Evolutionary conservation across 2,329 filamentous ascomycete genomes (phyloP), one percentile per base, ranked within the genome.

Genomic region (Trichoderma endophyticum): DNA sequence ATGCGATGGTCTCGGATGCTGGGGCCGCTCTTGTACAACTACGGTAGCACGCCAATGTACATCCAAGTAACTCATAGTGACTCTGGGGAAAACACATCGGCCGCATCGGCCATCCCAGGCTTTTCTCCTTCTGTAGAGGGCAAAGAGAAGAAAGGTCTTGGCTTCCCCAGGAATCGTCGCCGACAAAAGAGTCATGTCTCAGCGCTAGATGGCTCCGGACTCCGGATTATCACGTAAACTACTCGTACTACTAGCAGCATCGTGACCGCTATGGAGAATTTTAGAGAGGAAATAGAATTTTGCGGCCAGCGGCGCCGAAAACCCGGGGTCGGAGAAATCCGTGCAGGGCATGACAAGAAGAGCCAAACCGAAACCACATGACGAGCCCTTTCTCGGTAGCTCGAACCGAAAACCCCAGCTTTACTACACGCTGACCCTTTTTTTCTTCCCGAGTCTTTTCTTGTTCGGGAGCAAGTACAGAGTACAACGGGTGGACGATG

Each of bases 251-350:
- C 51, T 43, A 28, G 14, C 24, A 39, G 48, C 26, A 68, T 68
- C 36, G 26, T 68, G 65, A 60, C 56, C 36, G 36, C 64, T 28
- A 67, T 57, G 51, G 24, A 57, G 64, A 21, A 21, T 21, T 21
- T 21, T 21, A 21, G 21, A 21, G 21, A 39, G 43, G 24, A 21
- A 67, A 59, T 30, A 32, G 56, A 39, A 59, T 12, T 11, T 15
- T 32, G 51, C 32, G 43, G 43, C 64, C 36, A 14, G 62, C 62
- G 36, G 62, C 62, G 39, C 62, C 54, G 54, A 69, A 69, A 69
- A 69, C 56, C 66, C 66, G 66, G 66, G 66, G 66, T 61, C 66
- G 66, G 66, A 57, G 51, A 69, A 69, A 61, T 57, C 66, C 66
- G 65, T 54, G 18, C 62, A 59, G 64, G 64, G 64, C 51, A 11